A percentile compares a stretch with the other conserved stretches of the same genome.
phyloP scores from a whole-genome alignment of 176 grass and related monocot species.

The Bromus sterilis region DNA sequence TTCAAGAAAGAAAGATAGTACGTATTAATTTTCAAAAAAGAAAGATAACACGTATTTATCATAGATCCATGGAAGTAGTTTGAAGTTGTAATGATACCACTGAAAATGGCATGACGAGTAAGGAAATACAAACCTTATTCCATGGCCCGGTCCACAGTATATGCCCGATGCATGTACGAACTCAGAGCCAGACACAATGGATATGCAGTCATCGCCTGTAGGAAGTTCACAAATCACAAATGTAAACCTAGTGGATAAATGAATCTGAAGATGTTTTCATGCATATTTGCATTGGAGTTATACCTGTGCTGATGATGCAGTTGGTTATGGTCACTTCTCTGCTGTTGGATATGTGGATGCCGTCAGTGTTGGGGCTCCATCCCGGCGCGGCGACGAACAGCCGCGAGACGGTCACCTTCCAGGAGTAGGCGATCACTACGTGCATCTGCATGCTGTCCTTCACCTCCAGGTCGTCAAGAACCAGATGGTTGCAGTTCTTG shows the following conservation, averaged over 20 bases:
- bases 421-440: conserved; percentile 37
- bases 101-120: neutral
- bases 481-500: conserved; percentile 40
- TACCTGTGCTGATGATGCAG: conserved; percentile 67
- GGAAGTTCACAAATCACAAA: neutral
- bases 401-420: conserved; percentile 33
- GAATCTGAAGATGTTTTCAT: neutral
- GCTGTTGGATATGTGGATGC: conserved; percentile 58
- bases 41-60: no score
- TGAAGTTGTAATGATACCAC: neutral
- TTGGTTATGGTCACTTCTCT: conserved; percentile 39
- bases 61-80: neutral
- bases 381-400: conserved; percentile 54
- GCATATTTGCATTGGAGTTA: neutral
- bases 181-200: conserved; percentile 58
- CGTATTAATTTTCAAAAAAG: no score
- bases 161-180: conserved; percentile 42
- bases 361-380: conserved; percentile 79
- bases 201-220: conserved; percentile 86
- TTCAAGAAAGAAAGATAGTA: no score
- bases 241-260: neutral
- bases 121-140: conserved; percentile 35
- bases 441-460: conserved; percentile 74
- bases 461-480: conserved; percentile 38
- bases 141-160: conserved; percentile 77